Base-by-base conservation (phyloP, 2,329 filamentous ascomycete genomes). In the Alternaria triticina region DNA sequence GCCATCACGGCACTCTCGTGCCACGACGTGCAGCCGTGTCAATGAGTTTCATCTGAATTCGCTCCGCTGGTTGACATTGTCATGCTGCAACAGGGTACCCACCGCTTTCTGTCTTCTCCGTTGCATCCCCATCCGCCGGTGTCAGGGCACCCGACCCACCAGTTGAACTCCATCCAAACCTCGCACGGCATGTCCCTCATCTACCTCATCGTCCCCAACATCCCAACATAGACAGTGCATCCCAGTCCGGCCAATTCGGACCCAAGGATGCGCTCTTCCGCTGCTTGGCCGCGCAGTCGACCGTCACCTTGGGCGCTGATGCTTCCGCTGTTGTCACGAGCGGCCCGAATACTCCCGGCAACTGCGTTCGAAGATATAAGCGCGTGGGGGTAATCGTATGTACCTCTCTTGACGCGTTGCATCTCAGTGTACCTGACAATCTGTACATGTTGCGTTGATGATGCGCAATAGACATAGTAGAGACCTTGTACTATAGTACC, bases 161-260 rank as follows among this genome's bases (percentile, higher is more conserved):
- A 20, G 49, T 52, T 36, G 30, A 52, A 12, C 49, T 3, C 49
- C 49, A 15, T 54, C 33, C 47, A 28, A 47, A 12, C 17, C 15
- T 44, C 52, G 25, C 11, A 44, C 52, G 40, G 52, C 33, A 52
- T 15, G 15, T 47, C 28, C 25, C 40, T 57, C 47, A 47, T 33
- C 36, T 40, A 40, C 36, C n/a, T 17, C 47, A n/a, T 15, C 44
- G n/a, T 40, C 17, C 23, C 56, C 47, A 52, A 33, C 49, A 64
- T 88, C 85, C 36, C 36, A 40, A 40, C 36, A 40, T 17, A 85
- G 3, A 89, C 81, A 1, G 60, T 69, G 11, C 74, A 77, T 43
- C 82, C 80, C 6, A 67, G 59, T 64, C 88, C 86, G 40, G 80
- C 82, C 70, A 84, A 87, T 5, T 78, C 72, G 10, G 85, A 81